A percentile compares a stretch with the other conserved stretches of the same genome.
phyloP scores from a whole-genome alignment of 2,329 filamentous ascomycete genomes.

The Colletotrichum sp. region DNA sequence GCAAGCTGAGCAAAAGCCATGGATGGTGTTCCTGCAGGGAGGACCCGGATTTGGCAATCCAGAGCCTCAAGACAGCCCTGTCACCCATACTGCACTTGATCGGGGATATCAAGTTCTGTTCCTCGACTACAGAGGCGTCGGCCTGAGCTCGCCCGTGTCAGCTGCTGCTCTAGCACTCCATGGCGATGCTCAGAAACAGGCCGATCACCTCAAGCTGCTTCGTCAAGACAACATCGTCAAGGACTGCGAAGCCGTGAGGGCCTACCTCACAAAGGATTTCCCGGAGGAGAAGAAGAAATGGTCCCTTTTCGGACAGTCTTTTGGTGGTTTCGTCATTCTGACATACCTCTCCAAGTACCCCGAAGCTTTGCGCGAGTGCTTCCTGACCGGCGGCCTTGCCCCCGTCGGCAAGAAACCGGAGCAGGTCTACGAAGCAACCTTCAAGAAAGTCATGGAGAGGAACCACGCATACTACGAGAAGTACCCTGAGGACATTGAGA shows the following conservation, averaged over 20 bases:
- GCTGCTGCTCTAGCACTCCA: constrained; percentile 71
- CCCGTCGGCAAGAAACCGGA: constrained; percentile 76
- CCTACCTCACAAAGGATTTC: constrained; percentile 73
- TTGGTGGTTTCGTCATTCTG: constrained; percentile 85
- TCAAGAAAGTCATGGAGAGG: constrained; percentile 70
- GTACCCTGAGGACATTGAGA: constrained; percentile 78
- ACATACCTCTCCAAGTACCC: constrained; percentile 86
- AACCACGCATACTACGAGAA: constrained; percentile 85
- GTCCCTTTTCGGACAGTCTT: constrained; percentile 89
- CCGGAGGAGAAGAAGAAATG: constrained; percentile 76
- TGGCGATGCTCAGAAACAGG: constrained; percentile 71
- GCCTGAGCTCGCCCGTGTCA: constrained; percentile 81
- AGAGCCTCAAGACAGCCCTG: constrained; percentile 74
- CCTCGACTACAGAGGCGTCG: constrained; percentile 91
- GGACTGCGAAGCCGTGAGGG: constrained; percentile 86
- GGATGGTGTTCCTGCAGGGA: constrained; percentile 80
- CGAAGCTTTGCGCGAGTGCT: constrained; percentile 79
- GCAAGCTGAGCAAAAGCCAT: constrained; percentile 51
- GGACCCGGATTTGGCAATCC: constrained; percentile 83
- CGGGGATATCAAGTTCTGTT: constrained; percentile 85
- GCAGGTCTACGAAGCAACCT: constrained; percentile 77
- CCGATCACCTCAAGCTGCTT: constrained; percentile 82
- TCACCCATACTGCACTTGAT: constrained; percentile 74
- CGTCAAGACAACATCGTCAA: constrained; percentile 89
- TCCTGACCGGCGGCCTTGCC: constrained; percentile 83